phyloP scores from a whole-genome alignment of 2,329 filamentous ascomycete genomes.

The Xylariaceae sp. region DNA sequence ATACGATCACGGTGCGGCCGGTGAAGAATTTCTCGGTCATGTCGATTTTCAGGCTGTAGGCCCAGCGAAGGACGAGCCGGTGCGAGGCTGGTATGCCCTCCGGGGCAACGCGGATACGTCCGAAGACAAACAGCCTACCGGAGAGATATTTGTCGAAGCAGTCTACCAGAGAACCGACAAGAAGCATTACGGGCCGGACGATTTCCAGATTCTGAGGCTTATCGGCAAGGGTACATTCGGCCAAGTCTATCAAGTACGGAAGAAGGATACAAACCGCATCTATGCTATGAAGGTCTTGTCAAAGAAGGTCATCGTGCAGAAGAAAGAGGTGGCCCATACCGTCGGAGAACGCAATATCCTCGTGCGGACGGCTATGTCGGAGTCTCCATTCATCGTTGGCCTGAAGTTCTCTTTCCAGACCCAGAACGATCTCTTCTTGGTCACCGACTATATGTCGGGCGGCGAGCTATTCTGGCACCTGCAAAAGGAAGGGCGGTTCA shows the following conservation, averaged over 20 bases:
- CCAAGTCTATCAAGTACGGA: constrained; percentile 95
- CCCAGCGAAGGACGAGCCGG: constrained; percentile 57
- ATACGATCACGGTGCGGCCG: constrained; percentile 72
- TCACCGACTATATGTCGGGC: constrained; percentile 99
- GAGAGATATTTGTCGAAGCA: constrained; percentile 83
- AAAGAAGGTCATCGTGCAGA: constrained; percentile 99
- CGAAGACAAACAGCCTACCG: constrained; percentile 66
- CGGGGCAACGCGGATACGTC: constrained; percentile 66
- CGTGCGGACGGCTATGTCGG: constrained; percentile 88
- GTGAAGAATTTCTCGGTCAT: constrained; percentile 88
- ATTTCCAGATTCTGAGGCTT: constrained; percentile 91
- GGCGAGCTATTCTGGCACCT: constrained; percentile 98
- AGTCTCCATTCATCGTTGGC: constrained; percentile 95
- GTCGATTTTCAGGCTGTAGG: constrained; percentile 68
- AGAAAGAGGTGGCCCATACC: constrained; percentile 97
- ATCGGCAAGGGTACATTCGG: constrained; percentile 98
- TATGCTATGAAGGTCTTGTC: constrained; percentile 99
- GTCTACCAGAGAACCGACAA: constrained; percentile 80
- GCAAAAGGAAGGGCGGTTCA: constrained; percentile 92
- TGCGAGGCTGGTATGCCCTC: constrained; percentile 81
- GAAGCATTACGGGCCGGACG: constrained; percentile 86
- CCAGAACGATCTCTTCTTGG: constrained; percentile 91
- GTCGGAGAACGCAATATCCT: constrained; percentile 95
- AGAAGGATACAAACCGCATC: constrained; percentile 91
- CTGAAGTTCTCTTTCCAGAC: constrained; percentile 99